A percentile compares a stretch with the other conserved stretches of the same genome.
These are phyloP conservation scores for Escallonia herrerae DNA, from an alignment of 129 eudicot genomes.

Conservation along the genomic window DNA sequence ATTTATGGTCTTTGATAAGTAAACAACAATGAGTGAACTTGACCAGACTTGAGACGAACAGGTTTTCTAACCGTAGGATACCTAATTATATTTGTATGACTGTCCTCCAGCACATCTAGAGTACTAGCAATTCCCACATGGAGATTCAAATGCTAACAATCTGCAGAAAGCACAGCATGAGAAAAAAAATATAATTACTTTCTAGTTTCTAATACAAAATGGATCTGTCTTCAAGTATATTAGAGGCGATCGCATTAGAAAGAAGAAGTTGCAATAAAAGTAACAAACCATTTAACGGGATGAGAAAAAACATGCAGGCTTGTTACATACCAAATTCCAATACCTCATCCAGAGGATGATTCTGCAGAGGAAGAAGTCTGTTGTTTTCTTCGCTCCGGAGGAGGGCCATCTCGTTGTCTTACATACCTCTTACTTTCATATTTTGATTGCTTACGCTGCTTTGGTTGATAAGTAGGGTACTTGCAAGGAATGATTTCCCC, in stretches of 20 bases:
- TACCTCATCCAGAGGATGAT: conserved; percentile 12
- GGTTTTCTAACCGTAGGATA: conserved; percentile 1
- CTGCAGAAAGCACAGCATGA: not conserved
- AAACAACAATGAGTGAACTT: not conserved
- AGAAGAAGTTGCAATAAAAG: not conserved
- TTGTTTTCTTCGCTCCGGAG: conserved; percentile 57
- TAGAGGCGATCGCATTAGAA: too few species aligned
- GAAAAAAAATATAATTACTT: not conserved
- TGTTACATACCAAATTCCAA: not conserved
- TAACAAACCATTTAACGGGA: not conserved
- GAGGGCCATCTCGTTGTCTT: conserved; percentile 94
- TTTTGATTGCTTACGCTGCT: conserved; percentile 55
- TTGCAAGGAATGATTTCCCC: conserved; percentile 96
- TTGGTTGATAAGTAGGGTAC: conserved; percentile 95
- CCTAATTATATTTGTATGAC: not conserved
- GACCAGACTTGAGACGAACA: conserved; percentile 12
- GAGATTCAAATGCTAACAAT: conserved; percentile 1
- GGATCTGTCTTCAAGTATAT: not conserved
- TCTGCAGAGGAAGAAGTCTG: conserved; percentile 46
- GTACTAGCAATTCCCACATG: not conserved
- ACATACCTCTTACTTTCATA: conserved; percentile 80
- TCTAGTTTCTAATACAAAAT: not conserved
- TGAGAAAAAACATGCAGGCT: not conserved
- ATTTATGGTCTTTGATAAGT: not conserved
- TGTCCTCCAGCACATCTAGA: not conserved